Conservation (phyloP, 164 flowering plant species). For the Sextonia rubra region DNA sequence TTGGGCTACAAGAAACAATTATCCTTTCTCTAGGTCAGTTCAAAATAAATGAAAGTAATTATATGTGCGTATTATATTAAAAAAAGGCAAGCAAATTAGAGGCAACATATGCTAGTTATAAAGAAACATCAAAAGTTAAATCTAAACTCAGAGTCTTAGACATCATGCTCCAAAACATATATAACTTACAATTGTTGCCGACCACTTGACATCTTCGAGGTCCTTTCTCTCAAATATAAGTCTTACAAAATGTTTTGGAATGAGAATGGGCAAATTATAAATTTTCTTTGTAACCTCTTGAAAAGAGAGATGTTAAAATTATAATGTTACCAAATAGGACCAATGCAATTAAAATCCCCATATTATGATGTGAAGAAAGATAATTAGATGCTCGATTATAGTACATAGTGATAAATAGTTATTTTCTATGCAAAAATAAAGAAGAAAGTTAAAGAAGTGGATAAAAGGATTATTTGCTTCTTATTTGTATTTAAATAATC, state of each 20-base stretch:
- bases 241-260: constrained; percentile 42
- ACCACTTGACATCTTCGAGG: constrained; percentile 54
- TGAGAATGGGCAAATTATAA: background rate
- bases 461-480: background rate
- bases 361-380: background rate
- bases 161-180: background rate
- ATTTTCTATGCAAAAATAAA: too few species aligned
- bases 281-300: background rate
- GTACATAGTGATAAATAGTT: background rate
- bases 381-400: background rate
- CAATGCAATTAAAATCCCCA: background rate
- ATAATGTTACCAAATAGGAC: background rate
- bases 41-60: background rate
- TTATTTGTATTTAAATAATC: constrained; percentile 1
- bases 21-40: background rate
- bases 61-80: background rate
- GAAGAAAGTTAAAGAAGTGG: background rate
- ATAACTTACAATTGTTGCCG: constrained; percentile 55
- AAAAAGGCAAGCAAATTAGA: background rate
- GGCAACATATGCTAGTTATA: background rate
- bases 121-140: too few species aligned
- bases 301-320: background rate
- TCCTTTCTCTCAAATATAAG: constrained; percentile 40
- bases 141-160: background rate
- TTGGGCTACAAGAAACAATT: background rate